A percentile compares a stretch with the other conserved stretches of the same genome.
Conservation (phyloP, 2,329 filamentous ascomycete species). For the Calycina marina region DNA sequence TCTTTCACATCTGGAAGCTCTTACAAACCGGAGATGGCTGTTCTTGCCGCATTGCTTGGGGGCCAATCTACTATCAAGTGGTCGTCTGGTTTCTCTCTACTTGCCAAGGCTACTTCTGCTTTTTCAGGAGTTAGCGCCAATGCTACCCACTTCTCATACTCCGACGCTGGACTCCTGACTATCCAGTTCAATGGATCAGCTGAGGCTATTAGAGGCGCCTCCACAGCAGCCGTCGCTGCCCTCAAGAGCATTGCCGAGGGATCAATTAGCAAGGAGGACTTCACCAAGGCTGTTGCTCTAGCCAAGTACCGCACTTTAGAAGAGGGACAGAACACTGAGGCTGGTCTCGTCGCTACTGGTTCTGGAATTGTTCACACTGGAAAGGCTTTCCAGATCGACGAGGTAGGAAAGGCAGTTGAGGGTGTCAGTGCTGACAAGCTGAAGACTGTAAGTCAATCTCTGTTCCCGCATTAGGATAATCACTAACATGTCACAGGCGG, state of each 20-base stretch:
- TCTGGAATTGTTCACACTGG: conserved; percentile 68
- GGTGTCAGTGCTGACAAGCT: conserved; percentile 71
- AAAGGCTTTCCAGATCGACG: conserved; percentile 71
- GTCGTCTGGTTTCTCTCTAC: conserved; percentile 81
- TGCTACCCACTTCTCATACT: conserved; percentile 74
- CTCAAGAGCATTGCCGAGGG: conserved; percentile 71
- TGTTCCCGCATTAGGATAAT: conserved; percentile 9
- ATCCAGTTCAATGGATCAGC: conserved; percentile 69
- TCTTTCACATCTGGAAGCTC: conserved; percentile 49
- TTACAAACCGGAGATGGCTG: conserved; percentile 80
- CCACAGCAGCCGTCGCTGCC: conserved; percentile 63
- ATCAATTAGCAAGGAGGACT: conserved; percentile 64
- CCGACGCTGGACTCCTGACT: conserved; percentile 81
- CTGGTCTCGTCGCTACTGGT: conserved; percentile 71
- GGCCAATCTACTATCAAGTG: conserved; percentile 90
- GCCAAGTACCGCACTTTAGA: conserved; percentile 90
- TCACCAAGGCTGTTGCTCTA: conserved; percentile 80
- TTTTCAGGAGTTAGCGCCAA: conserved; percentile 52
- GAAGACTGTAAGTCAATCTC: conserved; percentile 53
- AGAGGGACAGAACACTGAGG: conserved; percentile 60
- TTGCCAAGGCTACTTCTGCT: conserved; percentile 62
- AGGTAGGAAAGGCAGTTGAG: conserved; percentile 65
- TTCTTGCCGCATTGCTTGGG: conserved; percentile 79
- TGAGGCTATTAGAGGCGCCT: conserved; percentile 55
- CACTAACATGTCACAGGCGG: conserved; percentile 43